Conservation (phyloP, 306 rosid genomes). For the Lathyrus oleraceus region DNA sequence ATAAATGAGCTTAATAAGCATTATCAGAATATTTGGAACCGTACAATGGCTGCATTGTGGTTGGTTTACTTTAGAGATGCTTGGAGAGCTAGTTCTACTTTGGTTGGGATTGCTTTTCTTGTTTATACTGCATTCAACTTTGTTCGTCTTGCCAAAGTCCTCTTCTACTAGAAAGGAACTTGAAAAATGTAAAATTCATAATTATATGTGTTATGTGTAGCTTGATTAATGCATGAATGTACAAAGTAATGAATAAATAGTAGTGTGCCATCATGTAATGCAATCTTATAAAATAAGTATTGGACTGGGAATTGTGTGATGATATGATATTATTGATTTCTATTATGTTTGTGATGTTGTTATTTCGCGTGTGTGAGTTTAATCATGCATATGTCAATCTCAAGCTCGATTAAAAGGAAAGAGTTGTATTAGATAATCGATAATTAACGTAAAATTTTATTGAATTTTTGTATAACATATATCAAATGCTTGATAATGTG, state of each 20-base stretch:
- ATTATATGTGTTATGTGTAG: not conserved
- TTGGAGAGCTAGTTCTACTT: conserved; percentile 64
- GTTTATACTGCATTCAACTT: conserved; percentile 38
- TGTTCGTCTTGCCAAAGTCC: not conserved
- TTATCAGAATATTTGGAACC: conserved; percentile 49
- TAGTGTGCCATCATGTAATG: not conserved
- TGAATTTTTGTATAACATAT: too few relatives aligned
- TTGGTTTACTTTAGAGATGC: conserved; percentile 60
- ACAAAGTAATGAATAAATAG: not conserved
- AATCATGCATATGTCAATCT: too few relatives aligned
- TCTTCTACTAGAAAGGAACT: not conserved
- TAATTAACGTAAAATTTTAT: too few relatives aligned
- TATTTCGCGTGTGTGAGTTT: too few relatives aligned
- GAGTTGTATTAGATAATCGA: too few relatives aligned
- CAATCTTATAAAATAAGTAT: not conserved
- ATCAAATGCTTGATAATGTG: too few relatives aligned
- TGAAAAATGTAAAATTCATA: not conserved
- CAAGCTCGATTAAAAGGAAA: too few relatives aligned
- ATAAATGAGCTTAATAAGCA: conserved; percentile 35
- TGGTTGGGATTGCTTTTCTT: conserved; percentile 48
- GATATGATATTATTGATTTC: too few relatives aligned
- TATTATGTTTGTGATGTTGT: too few relatives aligned
- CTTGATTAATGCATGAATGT: not conserved
- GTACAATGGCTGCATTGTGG: conserved; percentile 45
- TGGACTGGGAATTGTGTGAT: not conserved